Percentiles rank a stretch among this genome's conserved stretches.
Conservation (phyloP, 768 basidiomycete genomes). For the Trametes maxima region DNA sequence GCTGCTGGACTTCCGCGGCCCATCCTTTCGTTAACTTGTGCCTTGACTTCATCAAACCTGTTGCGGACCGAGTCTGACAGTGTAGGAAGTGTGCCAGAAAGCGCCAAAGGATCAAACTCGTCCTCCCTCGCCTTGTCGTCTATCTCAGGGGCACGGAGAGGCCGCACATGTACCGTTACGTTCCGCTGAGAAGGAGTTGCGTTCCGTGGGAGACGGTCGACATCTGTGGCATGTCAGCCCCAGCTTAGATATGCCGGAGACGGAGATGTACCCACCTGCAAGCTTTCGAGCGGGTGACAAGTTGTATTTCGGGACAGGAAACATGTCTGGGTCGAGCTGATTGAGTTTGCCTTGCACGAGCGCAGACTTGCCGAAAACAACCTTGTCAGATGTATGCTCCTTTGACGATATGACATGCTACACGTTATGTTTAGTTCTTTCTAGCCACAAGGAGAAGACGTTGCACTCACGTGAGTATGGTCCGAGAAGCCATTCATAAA, state of each 20-base stretch:
- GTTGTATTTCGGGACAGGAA: conserved; percentile 64
- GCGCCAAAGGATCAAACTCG: conserved; percentile 36
- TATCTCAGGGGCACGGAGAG: conserved; percentile 42
- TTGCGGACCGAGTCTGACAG: conserved; percentile 35
- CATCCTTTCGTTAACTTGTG: conserved; percentile 31
- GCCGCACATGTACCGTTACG: conserved; percentile 48
- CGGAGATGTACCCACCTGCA: conserved; percentile 14
- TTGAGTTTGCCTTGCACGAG: conserved; percentile 73
- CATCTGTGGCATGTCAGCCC: conserved; percentile 10
- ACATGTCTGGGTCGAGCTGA: conserved; percentile 71
- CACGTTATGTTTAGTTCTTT: conserved; percentile 4
- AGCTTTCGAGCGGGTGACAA: conserved; percentile 45
- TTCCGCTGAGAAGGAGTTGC: conserved; percentile 46
- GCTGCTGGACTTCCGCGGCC: background rate
- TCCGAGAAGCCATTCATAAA: conserved; percentile 74
- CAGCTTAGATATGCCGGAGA: background rate
- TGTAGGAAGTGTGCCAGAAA: conserved; percentile 18
- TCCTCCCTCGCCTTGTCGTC: conserved; percentile 32
- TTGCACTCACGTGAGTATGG: conserved; percentile 56
- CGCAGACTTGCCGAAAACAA: conserved; percentile 76
- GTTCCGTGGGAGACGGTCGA: conserved; percentile 52
- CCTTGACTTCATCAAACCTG: conserved; percentile 45
- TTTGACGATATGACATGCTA: conserved; percentile 80
- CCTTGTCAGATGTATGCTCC: conserved; percentile 58
- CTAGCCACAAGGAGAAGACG: background rate